phyloP scores from a whole-genome alignment of 1,139 yeast species.

The Saccharomyces hybrid region DNA sequence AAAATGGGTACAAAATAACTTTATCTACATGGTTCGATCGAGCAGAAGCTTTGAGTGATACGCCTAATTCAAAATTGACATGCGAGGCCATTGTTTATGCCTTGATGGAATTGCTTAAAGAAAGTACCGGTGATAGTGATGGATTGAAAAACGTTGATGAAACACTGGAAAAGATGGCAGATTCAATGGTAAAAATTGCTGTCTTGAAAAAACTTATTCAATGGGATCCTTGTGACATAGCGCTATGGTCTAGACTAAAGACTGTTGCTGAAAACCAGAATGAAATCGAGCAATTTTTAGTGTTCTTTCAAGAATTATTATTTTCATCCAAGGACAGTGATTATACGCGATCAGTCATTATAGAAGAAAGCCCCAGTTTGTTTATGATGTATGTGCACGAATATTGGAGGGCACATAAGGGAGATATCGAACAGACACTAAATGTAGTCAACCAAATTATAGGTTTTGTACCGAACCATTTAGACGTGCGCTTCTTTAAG shows the following conservation, averaged over 20 bases:
- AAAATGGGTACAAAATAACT: constrained; percentile 43
- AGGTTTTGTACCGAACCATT: constrained; percentile 38
- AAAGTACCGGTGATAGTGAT: background rate
- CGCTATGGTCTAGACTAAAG: constrained; percentile 52
- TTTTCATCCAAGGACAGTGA: constrained; percentile 22
- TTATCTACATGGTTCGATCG: constrained; percentile 43
- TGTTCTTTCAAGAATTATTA: constrained; percentile 44
- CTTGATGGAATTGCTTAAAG: constrained; percentile 23
- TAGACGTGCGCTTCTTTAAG: constrained; percentile 63
- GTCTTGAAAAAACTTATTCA: constrained; percentile 26
- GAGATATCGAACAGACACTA: constrained; percentile 48
- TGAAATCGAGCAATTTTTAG: constrained; percentile 35
- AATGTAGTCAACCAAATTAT: constrained; percentile 45
- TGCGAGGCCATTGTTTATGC: constrained; percentile 21
- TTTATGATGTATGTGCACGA: constrained; percentile 70
- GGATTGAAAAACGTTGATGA: constrained; percentile 1
- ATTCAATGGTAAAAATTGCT: background rate
- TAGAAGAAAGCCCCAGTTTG: constrained; percentile 46
- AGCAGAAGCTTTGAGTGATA: constrained; percentile 38
- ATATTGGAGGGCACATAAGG: constrained; percentile 40
- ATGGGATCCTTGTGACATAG: constrained; percentile 41
- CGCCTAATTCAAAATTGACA: constrained; percentile 23
- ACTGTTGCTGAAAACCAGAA: constrained; percentile 38
- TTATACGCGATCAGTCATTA: constrained; percentile 20
- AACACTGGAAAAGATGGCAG: background rate